These are phyloP conservation scores for Fusarium goolgardi DNA, from an alignment of 2,329 filamentous ascomycete genomes.

Conservation along the genomic window DNA sequence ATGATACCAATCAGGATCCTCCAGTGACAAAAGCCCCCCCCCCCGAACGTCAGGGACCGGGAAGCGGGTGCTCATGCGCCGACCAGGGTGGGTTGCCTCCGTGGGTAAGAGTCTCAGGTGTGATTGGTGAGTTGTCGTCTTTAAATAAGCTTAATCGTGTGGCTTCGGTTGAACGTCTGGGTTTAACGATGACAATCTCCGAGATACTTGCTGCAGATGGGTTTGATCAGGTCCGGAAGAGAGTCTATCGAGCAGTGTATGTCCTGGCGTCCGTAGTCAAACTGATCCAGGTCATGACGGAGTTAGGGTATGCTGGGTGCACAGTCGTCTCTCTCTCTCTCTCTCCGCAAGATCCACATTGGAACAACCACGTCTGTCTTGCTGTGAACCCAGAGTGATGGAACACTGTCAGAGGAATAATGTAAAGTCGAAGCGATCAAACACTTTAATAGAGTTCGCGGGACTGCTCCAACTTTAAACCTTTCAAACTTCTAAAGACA, in stretches of 20 bases:
- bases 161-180: conserved; percentile 19
- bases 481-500: conserved; percentile 36
- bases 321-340: background rate
- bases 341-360: background rate
- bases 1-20: conserved; percentile 26
- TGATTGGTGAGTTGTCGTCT: conserved; percentile 17
- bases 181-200: background rate
- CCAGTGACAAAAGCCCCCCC: conserved; percentile 23
- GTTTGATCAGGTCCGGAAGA: background rate
- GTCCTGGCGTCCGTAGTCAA: too few species aligned
- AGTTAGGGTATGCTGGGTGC: background rate
- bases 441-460: background rate
- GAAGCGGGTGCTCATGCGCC: conserved; percentile 18
- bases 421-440: background rate
- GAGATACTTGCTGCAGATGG: background rate
- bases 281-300: background rate
- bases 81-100: conserved; percentile 12
- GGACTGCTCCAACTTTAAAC: conserved; percentile 26
- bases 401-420: background rate
- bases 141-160: conserved; percentile 34
- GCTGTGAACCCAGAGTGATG: background rate
- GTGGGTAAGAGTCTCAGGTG: background rate
- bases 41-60: conserved; percentile 16
- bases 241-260: background rate
- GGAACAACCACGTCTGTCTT: background rate